Percentiles rank a stretch among this genome's conserved stretches.
Evolutionary conservation across 1,139 yeast genomes (phyloP).

Genomic region (Saccharomyces pastorianus): DNA sequence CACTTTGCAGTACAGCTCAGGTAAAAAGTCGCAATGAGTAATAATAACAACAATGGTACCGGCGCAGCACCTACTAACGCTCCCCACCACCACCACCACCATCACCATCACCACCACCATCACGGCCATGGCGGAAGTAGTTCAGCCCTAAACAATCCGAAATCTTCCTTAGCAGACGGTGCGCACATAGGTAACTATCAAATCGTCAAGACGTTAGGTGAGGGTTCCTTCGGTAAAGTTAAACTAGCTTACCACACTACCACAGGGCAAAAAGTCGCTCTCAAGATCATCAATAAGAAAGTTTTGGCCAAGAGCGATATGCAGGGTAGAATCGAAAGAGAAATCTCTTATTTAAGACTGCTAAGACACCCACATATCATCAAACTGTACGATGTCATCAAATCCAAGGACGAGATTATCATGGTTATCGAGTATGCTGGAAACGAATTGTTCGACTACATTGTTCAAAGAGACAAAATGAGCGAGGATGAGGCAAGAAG

Average conservation of each 20-base stretch:
- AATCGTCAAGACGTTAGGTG: conserved; percentile 87
- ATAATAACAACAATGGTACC: neutral
- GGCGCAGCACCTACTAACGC: neutral
- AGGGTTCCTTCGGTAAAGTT: conserved; percentile 94
- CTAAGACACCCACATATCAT: conserved; percentile 93
- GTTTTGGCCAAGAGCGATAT: conserved; percentile 90
- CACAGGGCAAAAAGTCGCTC: conserved; percentile 87
- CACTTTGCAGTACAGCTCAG: neutral
- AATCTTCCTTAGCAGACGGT: conserved; percentile 30
- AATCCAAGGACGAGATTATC: conserved; percentile 88
- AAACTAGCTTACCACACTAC: conserved; percentile 86
- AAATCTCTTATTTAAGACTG: conserved; percentile 76
- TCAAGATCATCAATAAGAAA: conserved; percentile 85
- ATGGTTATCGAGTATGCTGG: conserved; percentile 98
- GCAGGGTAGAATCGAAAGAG: conserved; percentile 94
- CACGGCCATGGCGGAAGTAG: conserved; percentile 9
- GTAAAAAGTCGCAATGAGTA: neutral
- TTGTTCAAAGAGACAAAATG: conserved; percentile 80
- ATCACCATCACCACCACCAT: conserved; percentile 24
- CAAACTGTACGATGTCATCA: conserved; percentile 89
- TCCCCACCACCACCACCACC: conserved; percentile 12
- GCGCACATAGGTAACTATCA: conserved; percentile 84
- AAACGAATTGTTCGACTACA: conserved; percentile 87
- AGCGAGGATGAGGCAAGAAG: conserved; percentile 89
- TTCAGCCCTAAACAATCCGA: conserved; percentile 3